Evolutionary conservation across 495 filamentous ascomycete species (phyloP).

Genomic region (Penicillium manginii): DNA sequence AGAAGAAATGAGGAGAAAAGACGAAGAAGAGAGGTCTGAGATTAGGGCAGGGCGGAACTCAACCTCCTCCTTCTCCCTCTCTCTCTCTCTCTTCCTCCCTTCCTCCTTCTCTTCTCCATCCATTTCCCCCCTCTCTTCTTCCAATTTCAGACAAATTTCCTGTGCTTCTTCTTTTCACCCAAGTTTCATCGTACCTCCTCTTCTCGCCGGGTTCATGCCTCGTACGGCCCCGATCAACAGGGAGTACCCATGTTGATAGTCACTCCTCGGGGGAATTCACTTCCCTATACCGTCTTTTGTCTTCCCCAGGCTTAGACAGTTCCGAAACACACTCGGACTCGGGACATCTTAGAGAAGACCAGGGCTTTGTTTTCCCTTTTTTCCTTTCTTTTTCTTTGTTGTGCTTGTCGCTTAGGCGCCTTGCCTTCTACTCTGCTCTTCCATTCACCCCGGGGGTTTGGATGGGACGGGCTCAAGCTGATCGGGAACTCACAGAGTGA

Average conservation of each 20-base stretch:
- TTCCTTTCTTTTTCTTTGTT: constrained; percentile 5
- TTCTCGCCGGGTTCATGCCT: constrained; percentile 12
- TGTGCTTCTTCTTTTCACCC: constrained; percentile 3
- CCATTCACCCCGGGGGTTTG: constrained; percentile 12
- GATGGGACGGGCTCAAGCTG: constrained; percentile 14
- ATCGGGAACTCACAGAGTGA: constrained; percentile 34
- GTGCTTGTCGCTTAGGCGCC: not conserved
- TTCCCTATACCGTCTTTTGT: constrained; percentile 6
- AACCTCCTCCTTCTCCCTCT: not conserved
- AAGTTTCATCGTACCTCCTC: constrained; percentile 4
- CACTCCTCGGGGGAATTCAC: constrained; percentile 13
- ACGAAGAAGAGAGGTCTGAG: too few relatives aligned
- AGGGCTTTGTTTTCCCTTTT: constrained; percentile 4
- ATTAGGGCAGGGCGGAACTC: not conserved
- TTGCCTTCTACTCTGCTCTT: not conserved
- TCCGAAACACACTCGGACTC: constrained; percentile 30
- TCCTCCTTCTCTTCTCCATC: not conserved
- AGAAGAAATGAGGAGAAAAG: too few relatives aligned
- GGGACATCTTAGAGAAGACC: constrained; percentile 11
- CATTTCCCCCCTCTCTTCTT: constrained; percentile 1
- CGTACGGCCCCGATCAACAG: constrained; percentile 15
- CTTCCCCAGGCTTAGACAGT: constrained; percentile 16
- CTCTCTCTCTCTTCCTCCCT: constrained; percentile 4
- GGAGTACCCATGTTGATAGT: constrained; percentile 23
- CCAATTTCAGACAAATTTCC: not conserved